phyloP scores from a whole-genome alignment of 306 rosid species.

The Cucurbita argyrosperma region DNA sequence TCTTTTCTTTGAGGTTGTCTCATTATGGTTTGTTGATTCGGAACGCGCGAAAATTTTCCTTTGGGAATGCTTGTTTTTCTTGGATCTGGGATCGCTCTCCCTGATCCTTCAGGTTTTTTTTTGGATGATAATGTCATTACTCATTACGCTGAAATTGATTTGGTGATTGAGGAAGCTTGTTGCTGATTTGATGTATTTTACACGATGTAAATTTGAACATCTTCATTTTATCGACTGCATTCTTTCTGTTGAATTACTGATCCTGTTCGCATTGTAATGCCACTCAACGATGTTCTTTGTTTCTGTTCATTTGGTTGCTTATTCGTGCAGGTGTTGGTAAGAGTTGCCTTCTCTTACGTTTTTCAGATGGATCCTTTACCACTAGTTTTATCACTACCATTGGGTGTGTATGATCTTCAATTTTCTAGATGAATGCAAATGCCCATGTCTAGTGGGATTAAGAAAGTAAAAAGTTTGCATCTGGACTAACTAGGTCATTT shows the following conservation, averaged over 20 bases:
- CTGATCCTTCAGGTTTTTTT: background rate
- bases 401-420: conserved; percentile 41
- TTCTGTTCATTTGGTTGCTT: conserved; percentile 1
- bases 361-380: conserved; percentile 91
- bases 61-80: background rate
- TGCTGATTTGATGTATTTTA: background rate
- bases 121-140: background rate
- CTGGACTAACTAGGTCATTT: conserved; percentile 7
- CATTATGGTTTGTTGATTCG: background rate
- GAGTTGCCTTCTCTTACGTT: conserved; percentile 96
- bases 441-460: background rate
- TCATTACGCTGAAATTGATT: background rate
- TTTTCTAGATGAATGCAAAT: background rate
- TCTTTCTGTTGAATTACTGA: background rate
- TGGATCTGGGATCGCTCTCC: background rate
- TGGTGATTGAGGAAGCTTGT: background rate
- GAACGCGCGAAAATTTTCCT: background rate
- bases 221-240: background rate
- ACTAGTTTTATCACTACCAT: conserved; percentile 90
- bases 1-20: background rate
- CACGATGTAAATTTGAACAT: background rate
- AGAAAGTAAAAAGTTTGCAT: conserved; percentile 4
- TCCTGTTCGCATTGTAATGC: background rate
- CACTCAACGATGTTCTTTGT: background rate
- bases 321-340: conserved; percentile 80